phyloP scores from a whole-genome alignment of 1,284 basidiomycete genomes.

The Thecaphora thlaspeos region DNA sequence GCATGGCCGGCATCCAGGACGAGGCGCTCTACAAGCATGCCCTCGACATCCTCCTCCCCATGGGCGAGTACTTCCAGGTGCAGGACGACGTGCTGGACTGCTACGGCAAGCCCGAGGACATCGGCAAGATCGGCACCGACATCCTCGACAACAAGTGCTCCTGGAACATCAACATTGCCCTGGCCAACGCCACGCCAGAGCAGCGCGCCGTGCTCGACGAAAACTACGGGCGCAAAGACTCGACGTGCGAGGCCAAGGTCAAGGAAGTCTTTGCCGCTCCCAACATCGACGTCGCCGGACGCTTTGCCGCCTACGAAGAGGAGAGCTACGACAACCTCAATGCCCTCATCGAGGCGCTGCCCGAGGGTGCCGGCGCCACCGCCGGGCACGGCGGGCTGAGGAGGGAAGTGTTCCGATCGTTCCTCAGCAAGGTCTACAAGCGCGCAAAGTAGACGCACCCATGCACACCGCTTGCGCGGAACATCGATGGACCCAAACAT shows the following conservation, averaged over 20 bases:
- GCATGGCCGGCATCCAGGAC: constrained; percentile 70
- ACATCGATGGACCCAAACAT: no score
- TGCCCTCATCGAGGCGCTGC: constrained; percentile 48
- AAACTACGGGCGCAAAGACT: constrained; percentile 84
- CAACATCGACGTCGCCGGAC: constrained; percentile 64
- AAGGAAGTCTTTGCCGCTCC: constrained; percentile 77
- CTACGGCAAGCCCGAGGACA: constrained; percentile 81
- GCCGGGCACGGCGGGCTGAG: constrained; percentile 71
- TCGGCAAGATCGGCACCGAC: constrained; percentile 97
- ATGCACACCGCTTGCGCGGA: neutral
- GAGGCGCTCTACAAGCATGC: constrained; percentile 75
- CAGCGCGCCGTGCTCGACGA: constrained; percentile 65
- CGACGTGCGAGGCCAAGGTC: constrained; percentile 67
- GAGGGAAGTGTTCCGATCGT: constrained; percentile 77
- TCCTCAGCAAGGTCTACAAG: constrained; percentile 88
- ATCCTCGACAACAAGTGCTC: constrained; percentile 99
- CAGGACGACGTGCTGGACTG: constrained; percentile 98
- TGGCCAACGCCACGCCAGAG: constrained; percentile 68
- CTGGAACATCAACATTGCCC: constrained; percentile 90
- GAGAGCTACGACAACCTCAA: constrained; percentile 65
- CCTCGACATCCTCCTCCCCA: constrained; percentile 79
- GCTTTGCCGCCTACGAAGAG: constrained; percentile 78
- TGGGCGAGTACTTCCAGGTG: constrained; percentile 98
- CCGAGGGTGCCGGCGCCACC: constrained; percentile 34
- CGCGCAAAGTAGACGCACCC: constrained; percentile 52